Conservation (phyloP, 108 stramenopile genomes). For the Conticribra weissflogii region DNA sequence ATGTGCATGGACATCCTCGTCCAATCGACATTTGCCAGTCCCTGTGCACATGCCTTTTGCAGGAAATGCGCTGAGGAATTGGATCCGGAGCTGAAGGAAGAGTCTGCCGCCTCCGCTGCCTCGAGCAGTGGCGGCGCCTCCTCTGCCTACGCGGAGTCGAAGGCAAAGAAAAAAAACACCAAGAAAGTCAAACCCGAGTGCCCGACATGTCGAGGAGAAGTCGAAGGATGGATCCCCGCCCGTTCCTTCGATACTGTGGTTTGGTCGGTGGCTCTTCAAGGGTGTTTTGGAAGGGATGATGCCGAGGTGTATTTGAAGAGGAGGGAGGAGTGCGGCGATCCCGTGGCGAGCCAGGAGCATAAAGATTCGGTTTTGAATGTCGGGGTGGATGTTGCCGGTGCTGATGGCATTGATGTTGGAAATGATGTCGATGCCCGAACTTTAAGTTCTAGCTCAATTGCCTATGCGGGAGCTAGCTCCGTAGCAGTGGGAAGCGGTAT, state of each 20-base stretch:
- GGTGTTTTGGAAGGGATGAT: constrained; percentile 26
- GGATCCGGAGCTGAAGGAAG: too few species aligned
- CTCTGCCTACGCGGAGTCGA: too few species aligned
- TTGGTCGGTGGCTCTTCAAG: constrained; percentile 38
- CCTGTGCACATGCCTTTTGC: constrained; percentile 39
- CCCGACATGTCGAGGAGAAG: constrained; percentile 35
- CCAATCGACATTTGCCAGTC: constrained; percentile 34
- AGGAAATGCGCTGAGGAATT: constrained; percentile 16
- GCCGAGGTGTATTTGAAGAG: constrained; percentile 21
- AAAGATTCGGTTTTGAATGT: too few species aligned
- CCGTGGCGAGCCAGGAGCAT: too few species aligned
- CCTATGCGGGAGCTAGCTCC: too few species aligned
- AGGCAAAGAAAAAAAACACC: too few species aligned
- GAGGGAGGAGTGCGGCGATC: constrained; percentile 23
- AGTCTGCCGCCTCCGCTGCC: background rate
- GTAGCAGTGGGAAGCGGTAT: too few species aligned
- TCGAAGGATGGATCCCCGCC: constrained; percentile 36
- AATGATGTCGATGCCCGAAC: too few species aligned
- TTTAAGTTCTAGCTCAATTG: too few species aligned
- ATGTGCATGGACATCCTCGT: constrained; percentile 44
- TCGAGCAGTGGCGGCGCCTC: too few species aligned
- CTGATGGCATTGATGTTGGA: too few species aligned
- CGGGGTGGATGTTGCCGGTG: too few species aligned
- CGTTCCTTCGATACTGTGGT: constrained; percentile 31
- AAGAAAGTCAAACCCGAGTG: constrained; percentile 10